phyloP scores from a whole-genome alignment of 2,329 filamentous ascomycete genomes.

The Fusarium torulosum region DNA sequence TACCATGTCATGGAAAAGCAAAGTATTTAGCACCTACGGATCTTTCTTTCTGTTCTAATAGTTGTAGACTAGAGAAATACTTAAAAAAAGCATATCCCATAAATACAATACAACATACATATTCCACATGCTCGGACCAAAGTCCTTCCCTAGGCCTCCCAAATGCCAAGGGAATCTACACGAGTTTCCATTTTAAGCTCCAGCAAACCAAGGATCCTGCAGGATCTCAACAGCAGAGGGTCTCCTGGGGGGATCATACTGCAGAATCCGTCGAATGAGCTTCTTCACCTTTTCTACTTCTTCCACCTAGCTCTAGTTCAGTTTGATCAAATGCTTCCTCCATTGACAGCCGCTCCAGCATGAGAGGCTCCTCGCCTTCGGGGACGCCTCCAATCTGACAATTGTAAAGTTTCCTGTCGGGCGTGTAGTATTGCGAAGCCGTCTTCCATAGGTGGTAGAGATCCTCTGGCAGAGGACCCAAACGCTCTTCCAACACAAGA shows the following conservation, averaged over 20 bases:
- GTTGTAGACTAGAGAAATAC: no score
- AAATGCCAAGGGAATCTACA: rapidly evolving
- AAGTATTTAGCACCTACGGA: no score
- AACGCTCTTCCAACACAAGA: not conserved
- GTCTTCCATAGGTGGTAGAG: slow-evolving; percentile 9
- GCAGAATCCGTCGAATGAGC: not conserved
- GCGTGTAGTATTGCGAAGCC: slow-evolving; percentile 10
- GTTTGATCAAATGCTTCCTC: slow-evolving; percentile 21
- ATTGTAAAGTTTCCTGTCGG: slow-evolving; percentile 15
- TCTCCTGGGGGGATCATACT: slow-evolving; percentile 5
- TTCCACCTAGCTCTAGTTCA: not conserved
- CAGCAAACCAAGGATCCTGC: not conserved
- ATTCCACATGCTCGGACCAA: not conserved
- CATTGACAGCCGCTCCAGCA: slow-evolving; percentile 1
- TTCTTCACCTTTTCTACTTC: slow-evolving; percentile 11
- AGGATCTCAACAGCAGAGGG: not conserved
- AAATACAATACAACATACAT: not conserved
- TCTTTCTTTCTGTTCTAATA: no score
- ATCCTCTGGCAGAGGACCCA: slow-evolving; percentile 1
- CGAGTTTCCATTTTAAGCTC: not conserved
- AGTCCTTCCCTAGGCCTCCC: not conserved
- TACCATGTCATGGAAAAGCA: no score
- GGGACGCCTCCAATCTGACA: slow-evolving; percentile 7
- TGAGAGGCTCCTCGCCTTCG: slow-evolving; percentile 7
- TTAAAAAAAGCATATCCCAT: no score